Base-by-base conservation (phyloP, 176 grass and related monocot genomes). In the Oryza meyeriana region DNA sequence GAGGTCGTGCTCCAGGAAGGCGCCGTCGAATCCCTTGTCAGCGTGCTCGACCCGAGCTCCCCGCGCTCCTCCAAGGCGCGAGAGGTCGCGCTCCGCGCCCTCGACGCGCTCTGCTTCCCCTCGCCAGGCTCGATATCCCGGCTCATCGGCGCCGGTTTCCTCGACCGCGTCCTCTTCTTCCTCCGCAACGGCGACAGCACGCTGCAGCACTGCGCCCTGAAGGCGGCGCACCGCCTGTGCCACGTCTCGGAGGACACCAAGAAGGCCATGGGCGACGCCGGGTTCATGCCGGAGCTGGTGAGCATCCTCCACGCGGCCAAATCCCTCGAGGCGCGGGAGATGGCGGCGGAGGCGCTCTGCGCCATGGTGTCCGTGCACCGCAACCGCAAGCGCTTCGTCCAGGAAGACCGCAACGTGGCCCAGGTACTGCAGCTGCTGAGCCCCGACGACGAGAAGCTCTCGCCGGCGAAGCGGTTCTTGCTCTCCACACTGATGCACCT, bases 241-340 rank as follows among this genome's bases (percentile, higher is more conserved):
- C 78, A 67, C 57, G 24, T 87, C 18, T 99, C 91, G 20, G 89
- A 93, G 59, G 91, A 85, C 68, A 58, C 81, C 3, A 99, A 77
- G 79, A 95, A 91, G 61, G 84, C 91, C 18, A 88, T 95, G 87
- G 96, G 96, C n/a, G 85, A 95, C 52, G 85, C 76, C 39, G 89
- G 91, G 27, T 87, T 99, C 87, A 95, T 99, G 87, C 86, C 87
- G 20, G 96, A 99, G 91, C 89, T 99, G 33, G 74, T 92, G 45
- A 14, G 16, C 32, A 75, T 92, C 66, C 83, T 99, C 7, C 83
- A 87, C 8, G 69, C 68, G 16, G 69, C 65, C 9, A 88, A 81
- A 26, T 89, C 85, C 3, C n/a, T 86, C 6, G 85, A 99, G 64
- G 69, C 82, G 44, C 64, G 91, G 30, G 96, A 95, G 64, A 68